Conservation (phyloP, 2,329 filamentous ascomycete genomes). For the Xylariales sp. region DNA sequence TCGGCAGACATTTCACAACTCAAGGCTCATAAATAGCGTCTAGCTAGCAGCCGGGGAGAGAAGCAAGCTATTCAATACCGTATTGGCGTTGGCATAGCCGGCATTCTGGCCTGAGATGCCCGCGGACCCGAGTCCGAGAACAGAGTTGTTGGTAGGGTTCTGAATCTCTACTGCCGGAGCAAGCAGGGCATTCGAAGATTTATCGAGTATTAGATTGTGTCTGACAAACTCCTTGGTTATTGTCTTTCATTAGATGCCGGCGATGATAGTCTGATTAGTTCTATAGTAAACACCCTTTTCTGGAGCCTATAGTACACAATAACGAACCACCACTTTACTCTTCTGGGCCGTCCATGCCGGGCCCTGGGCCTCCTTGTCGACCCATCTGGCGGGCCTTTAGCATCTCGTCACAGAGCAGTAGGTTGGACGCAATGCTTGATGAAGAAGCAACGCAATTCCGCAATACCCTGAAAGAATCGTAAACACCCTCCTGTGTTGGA, state of each 20-base stretch:
- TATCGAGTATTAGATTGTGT: too few species aligned
- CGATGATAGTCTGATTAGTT: slow-evolving; percentile 13
- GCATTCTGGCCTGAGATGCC: too few species aligned
- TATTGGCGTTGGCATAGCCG: too few species aligned
- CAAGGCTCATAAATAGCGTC: too few species aligned
- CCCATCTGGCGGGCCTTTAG: slow-evolving; percentile 98
- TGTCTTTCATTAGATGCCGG: slow-evolving; percentile 3
- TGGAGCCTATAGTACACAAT: slow-evolving; percentile 20
- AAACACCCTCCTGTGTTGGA: slow-evolving; percentile 90
- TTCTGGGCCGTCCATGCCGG: slow-evolving; percentile 67
- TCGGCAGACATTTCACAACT: too few species aligned
- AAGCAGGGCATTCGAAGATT: too few species aligned
- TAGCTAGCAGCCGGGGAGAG: too few species aligned
- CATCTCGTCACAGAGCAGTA: slow-evolving; percentile 95
- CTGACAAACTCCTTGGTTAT: not conserved
- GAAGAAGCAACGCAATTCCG: slow-evolving; percentile 94
- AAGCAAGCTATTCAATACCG: too few species aligned
- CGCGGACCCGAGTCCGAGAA: too few species aligned
- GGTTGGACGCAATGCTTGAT: slow-evolving; percentile 93
- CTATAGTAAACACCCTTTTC: slow-evolving; percentile 14
- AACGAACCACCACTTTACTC: slow-evolving; percentile 25
- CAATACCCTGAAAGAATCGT: slow-evolving; percentile 94
- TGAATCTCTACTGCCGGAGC: not conserved
- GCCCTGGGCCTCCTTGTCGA: slow-evolving; percentile 69
- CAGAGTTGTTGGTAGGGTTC: too few species aligned